Evolutionary conservation across 2,329 filamentous ascomycete genomes (phyloP), one percentile per base, ranked within the genome.

Genomic region (Ilyonectria robusta): DNA sequence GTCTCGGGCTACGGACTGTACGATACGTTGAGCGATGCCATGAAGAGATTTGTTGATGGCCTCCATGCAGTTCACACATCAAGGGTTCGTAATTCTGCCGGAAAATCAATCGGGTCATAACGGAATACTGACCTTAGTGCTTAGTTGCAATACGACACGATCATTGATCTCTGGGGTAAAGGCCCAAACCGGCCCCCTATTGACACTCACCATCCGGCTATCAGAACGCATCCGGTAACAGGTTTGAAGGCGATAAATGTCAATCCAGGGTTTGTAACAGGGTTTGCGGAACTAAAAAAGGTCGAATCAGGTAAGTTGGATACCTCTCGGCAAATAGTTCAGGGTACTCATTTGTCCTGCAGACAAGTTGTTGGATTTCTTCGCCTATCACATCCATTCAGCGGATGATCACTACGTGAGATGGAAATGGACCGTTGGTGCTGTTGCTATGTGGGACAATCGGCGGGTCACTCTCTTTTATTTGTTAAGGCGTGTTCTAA

Each of bases 391-490:
- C 68, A 81, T 86, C 31, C 84, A 86, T 68, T 81, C 83, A 0
- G 84, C 83, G 1, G 84, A 86, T 55, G 85, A 87, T 67, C 84
- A 86, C 68, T 80, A 79, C 26, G 84, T 87, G 6, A 77, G 85
- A 2, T 86, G 84, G 80, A 86, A 85, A 66, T 87, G 85, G 84
- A 74, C 79, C 0, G 81, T 83, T 7, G 84, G 84, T 1, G 83
- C 81, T 33, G 82, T 86, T 6, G 84, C 85, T 1, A 83, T 87
- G 75, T 87, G 85, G 84, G 85, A 87, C 61, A 86, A 87, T 67
- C 51, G 71, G 61, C 67, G 50, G 23, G 59, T 33, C 19, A 2
- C 35, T 26, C 33, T 2, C 8, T 1, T 9, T 26, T 19, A 48
- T 3, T 54, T n/a, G 23, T n/a, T 21, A 29, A 23, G 19, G 17